Conservation (phyloP, 805 yeast genomes). For the Groenewaldozyma salmanticensis region DNA sequence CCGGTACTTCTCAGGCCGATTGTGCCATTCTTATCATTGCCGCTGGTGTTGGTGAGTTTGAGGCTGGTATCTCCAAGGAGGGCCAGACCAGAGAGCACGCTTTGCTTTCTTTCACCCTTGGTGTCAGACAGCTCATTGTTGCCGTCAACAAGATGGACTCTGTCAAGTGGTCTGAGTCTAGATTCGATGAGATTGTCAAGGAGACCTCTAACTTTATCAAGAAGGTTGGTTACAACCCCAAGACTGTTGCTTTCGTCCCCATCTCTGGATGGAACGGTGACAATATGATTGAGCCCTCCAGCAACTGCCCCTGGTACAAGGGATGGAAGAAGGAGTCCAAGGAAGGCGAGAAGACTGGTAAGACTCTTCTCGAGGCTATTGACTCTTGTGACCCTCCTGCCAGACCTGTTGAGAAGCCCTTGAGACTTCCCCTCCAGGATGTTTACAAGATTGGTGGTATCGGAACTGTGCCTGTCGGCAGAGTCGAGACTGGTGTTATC, state of each 20-base stretch:
- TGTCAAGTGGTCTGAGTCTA: slow-evolving; percentile 74
- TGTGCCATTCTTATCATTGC: slow-evolving; percentile 86
- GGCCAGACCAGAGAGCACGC: slow-evolving; percentile 97
- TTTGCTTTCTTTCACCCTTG: slow-evolving; percentile 78
- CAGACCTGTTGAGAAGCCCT: slow-evolving; percentile 80
- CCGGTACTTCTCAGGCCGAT: slow-evolving; percentile 93
- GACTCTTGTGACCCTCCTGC: slow-evolving; percentile 72
- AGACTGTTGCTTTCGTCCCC: slow-evolving; percentile 80
- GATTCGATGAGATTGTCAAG: slow-evolving; percentile 70
- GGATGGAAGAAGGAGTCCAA: slow-evolving; percentile 74
- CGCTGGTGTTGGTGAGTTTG: slow-evolving; percentile 91
- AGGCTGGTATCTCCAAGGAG: slow-evolving; percentile 90
- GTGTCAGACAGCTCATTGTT: slow-evolving; percentile 79
- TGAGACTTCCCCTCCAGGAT: slow-evolving; percentile 84
- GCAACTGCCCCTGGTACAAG: slow-evolving; percentile 84
- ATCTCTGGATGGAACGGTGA: slow-evolving; percentile 91
- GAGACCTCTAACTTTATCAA: slow-evolving; percentile 73
- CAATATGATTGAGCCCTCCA: slow-evolving; percentile 78
- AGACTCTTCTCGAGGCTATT: slow-evolving; percentile 77
- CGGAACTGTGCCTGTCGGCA: slow-evolving; percentile 89
- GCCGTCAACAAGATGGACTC: slow-evolving; percentile 95
- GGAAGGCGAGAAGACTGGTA: slow-evolving; percentile 65
- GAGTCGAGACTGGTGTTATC: slow-evolving; percentile 88
- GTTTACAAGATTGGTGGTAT: slow-evolving; percentile 90
- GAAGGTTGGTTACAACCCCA: slow-evolving; percentile 79